Percentiles rank a stretch among this genome's conserved stretches.
Conservation (phyloP, 139 green algal genomes). For the Edaphochlamys debaryana region DNA sequence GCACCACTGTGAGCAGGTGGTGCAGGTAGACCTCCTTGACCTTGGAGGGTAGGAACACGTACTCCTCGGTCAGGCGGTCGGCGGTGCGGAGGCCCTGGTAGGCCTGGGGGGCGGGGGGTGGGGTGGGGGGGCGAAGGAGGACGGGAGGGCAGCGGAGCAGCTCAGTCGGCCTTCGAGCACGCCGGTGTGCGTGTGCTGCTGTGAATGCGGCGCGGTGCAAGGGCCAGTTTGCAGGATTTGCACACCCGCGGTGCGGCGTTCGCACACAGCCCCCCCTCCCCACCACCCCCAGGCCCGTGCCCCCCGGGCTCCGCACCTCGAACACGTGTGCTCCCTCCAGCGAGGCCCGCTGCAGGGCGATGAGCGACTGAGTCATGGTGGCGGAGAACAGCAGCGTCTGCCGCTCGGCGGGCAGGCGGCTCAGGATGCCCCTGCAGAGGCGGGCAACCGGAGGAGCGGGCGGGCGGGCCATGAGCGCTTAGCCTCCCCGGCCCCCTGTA, state of each 20-base stretch:
- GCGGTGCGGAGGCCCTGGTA: slow-evolving; percentile 93
- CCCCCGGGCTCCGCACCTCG: slow-evolving; percentile 27
- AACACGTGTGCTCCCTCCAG: slow-evolving; percentile 74
- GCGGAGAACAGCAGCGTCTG: slow-evolving; percentile 97
- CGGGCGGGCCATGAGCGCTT: too few species aligned
- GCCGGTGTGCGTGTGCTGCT: too few species aligned
- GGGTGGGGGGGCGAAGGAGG: too few species aligned
- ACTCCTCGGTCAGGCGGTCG: slow-evolving; percentile 84
- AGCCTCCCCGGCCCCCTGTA: too few species aligned
- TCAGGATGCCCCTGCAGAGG: slow-evolving; percentile 20
- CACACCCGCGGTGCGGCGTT: too few species aligned
- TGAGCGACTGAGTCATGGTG: slow-evolving; percentile 87
- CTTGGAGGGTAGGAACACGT: slow-evolving; percentile 94
- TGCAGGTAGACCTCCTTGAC: slow-evolving; percentile 98
- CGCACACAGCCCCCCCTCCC: too few species aligned
- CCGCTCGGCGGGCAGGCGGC: slow-evolving; percentile 43
- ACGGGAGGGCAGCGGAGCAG: too few species aligned
- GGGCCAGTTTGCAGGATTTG: too few species aligned
- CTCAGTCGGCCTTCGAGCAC: too few species aligned
- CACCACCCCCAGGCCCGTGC: too few species aligned
- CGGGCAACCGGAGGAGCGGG: background rate
- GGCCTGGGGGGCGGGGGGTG: slow-evolving; percentile 61
- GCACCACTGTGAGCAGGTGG: slow-evolving; percentile 78
- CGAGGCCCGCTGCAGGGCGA: slow-evolving; percentile 63
- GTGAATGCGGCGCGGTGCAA: too few species aligned